Conservation (phyloP, 768 basidiomycete genomes). For the Naematelia encephala region DNA sequence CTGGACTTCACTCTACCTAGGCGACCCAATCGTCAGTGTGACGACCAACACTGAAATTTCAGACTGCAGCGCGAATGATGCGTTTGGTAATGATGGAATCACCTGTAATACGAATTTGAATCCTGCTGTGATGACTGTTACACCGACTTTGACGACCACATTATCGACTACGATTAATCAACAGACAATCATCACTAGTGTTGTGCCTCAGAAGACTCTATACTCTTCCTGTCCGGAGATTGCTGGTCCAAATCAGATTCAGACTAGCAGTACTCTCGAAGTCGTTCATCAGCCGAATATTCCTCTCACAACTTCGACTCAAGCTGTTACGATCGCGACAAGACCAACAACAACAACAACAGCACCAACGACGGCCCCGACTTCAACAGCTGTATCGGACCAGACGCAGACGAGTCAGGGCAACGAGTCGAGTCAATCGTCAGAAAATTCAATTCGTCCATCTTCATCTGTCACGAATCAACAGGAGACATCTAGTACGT, state of each 20-base stretch:
- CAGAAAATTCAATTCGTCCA: no score
- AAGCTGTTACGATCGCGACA: no score
- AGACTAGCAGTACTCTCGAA: not conserved
- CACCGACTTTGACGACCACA: slow-evolving; percentile 2
- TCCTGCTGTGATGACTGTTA: slow-evolving; percentile 7
- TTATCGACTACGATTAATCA: not conserved
- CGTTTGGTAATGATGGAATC: not conserved
- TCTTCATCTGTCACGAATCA: no score
- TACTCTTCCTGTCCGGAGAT: slow-evolving; percentile 31
- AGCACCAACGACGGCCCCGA: no score
- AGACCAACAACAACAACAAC: no score
- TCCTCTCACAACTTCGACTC: no score
- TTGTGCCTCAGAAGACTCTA: slow-evolving; percentile 25
- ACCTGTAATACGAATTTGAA: not conserved
- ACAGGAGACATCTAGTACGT: no score
- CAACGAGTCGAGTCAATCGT: no score
- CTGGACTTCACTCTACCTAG: not conserved
- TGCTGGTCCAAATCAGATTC: no score
- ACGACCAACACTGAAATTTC: not conserved
- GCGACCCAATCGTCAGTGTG: not conserved
- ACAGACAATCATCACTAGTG: slow-evolving; percentile 11
- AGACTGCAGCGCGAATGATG: not conserved
- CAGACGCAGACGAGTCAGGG: no score
- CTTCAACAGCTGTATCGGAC: no score
- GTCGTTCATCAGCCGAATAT: no score